Evolutionary conservation across 768 basidiomycete species (phyloP).

Genomic region (Cyclocybe cylindracea): DNA sequence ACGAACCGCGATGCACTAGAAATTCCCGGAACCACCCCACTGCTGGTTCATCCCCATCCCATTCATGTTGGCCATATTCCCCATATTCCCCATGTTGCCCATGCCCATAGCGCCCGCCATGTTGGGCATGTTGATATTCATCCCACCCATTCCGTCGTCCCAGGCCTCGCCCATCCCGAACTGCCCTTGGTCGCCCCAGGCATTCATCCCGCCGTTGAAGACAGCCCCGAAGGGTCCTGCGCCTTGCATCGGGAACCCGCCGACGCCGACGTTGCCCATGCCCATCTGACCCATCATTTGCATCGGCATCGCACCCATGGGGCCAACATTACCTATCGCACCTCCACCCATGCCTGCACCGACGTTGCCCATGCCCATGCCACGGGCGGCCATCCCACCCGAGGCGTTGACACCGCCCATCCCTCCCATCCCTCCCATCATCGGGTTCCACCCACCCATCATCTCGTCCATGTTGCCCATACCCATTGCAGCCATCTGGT

Average conservation of each 20-base stretch:
- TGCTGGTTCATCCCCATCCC: slow-evolving; percentile 19
- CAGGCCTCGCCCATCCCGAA: slow-evolving; percentile 20
- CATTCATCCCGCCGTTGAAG: slow-evolving; percentile 10
- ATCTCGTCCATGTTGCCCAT: slow-evolving; percentile 34
- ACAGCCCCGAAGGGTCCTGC: neutral
- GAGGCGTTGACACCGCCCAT: slow-evolving; percentile 8
- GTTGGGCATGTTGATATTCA: slow-evolving; percentile 19
- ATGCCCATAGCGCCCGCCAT: slow-evolving; percentile 20
- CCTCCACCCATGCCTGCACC: neutral
- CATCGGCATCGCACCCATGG: slow-evolving; percentile 4
- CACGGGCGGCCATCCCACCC: slow-evolving; percentile 1
- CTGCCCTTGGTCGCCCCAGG: slow-evolving; percentile 14
- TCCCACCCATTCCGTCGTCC: slow-evolving; percentile 21
- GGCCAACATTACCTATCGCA: neutral
- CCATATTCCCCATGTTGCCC: slow-evolving; percentile 20
- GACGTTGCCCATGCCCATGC: slow-evolving; percentile 8
- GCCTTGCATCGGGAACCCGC: slow-evolving; percentile 7
- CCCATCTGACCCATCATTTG: slow-evolving; percentile 36
- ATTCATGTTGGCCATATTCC: slow-evolving; percentile 3
- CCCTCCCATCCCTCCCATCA: slow-evolving; percentile 34
- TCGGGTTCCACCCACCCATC: slow-evolving; percentile 38
- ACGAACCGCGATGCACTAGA: slow-evolving; percentile 4
- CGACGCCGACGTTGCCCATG: slow-evolving; percentile 27
- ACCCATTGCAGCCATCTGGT: slow-evolving; percentile 30
- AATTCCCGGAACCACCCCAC: slow-evolving; percentile 20